A percentile compares a stretch with the other conserved stretches of the same genome.
These are phyloP conservation scores for Dianthus caryophyllus DNA, from an alignment of 148 eudicot genomes.

Conservation along the genomic window DNA sequence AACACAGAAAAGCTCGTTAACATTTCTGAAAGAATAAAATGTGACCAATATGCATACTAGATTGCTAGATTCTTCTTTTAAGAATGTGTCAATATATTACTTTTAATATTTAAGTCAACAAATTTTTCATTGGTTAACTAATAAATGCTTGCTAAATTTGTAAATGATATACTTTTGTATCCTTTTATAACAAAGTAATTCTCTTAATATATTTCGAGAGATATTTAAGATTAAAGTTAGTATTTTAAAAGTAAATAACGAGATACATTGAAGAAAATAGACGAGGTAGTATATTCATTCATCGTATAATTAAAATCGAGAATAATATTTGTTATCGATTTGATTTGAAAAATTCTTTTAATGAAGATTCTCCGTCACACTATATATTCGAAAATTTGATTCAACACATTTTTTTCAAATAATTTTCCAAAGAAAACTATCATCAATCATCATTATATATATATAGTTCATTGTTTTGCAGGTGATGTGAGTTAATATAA, in stretches of 20 bases:
- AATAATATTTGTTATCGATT: not conserved
- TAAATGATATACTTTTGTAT: not conserved
- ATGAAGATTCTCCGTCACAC: constrained; percentile 4
- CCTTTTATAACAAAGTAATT: too few relatives aligned
- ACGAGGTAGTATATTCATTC: too few relatives aligned
- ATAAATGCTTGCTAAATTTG: not conserved
- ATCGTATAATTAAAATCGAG: too few relatives aligned
- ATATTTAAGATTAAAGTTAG: too few relatives aligned
- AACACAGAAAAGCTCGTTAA: too few relatives aligned
- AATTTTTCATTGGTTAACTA: not conserved
- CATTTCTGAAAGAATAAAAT: too few relatives aligned
- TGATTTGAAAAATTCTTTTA: constrained; percentile 14
- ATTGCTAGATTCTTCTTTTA: too few relatives aligned
- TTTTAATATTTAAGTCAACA: not conserved
- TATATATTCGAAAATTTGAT: not conserved
- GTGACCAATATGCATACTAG: too few relatives aligned
- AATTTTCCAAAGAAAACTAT: not conserved
- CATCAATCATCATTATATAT: not conserved
- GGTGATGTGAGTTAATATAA: constrained; percentile 5
- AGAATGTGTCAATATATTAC: constrained; percentile 13
- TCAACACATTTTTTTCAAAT: not conserved
- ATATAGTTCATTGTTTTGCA: not conserved
- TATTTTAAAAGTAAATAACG: too few relatives aligned
- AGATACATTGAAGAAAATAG: too few relatives aligned
- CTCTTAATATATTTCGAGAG: too few relatives aligned